Conservation (phyloP, 495 filamentous ascomycete genomes). For the Hypoxylon lienhwacheense region DNA sequence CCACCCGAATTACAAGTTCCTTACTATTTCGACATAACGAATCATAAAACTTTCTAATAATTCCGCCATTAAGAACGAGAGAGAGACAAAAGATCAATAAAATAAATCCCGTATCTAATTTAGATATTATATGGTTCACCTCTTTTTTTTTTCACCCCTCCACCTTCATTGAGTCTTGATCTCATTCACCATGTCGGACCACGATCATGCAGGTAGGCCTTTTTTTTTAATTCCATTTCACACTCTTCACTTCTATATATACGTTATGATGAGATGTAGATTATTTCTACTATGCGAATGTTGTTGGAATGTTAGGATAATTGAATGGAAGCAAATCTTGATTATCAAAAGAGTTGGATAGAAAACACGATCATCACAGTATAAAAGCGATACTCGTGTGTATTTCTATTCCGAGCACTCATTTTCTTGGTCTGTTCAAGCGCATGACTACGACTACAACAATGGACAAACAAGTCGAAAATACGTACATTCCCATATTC, state of each 20-base stretch:
- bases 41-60: too few species aligned
- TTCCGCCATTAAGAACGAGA: too few species aligned
- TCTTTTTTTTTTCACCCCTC: not conserved
- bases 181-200: constrained; percentile 74
- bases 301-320: not conserved
- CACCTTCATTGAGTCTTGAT: constrained; percentile 22
- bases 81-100: too few species aligned
- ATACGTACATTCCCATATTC: too few species aligned
- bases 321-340: not conserved
- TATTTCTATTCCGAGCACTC: constrained; percentile 1
- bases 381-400: not conserved
- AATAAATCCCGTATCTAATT: too few species aligned
- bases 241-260: constrained; percentile 23
- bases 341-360: too few species aligned
- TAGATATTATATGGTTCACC: not conserved
- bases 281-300: not conserved
- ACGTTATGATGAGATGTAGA: not conserved
- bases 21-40: too few species aligned
- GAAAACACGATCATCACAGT: not conserved
- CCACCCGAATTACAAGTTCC: too few species aligned
- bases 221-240: constrained; percentile 6
- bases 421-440: constrained; percentile 3
- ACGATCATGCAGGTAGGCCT: constrained; percentile 76
- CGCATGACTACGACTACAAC: not conserved
- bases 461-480: constrained; percentile 3